Evolutionary conservation across 1,139 yeast species (phyloP), one percentile per base, ranked within the genome.

Genomic region (Yamadazyma aaseri): DNA sequence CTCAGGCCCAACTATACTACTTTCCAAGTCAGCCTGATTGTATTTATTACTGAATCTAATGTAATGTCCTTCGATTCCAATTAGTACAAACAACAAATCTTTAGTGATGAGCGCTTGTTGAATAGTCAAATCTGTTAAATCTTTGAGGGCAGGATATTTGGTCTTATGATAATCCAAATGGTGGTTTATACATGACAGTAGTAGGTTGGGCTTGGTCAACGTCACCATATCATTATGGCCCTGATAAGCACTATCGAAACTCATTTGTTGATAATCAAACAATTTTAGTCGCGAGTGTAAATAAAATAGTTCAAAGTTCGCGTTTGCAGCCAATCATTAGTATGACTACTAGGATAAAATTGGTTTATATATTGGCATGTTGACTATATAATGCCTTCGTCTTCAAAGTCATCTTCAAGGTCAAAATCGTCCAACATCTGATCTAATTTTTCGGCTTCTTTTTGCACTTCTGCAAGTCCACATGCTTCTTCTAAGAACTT

Each of bases 31-130:
- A 0, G 42, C 34, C 0, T 78, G 76, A 48, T 80, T 76, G 48
- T 75, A 86, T 18, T 69, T 65, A 33, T 78, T 85, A 28, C 81
- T 71, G 51, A 75, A 86, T 29, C 90, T 65, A 17, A 92, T 77
- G 47, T 83, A 87, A 22, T 70, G 68, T 0, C 97, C 97, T 54
- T 89, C 96, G 28, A 76, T 63, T 1, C 97, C 97, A 32, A 81
- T 49, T 17, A 92, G 58, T 2, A 85, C 80, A 46, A 72, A 75
- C 14, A 87, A 50, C 10, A 89, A 55, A 53, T 92, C 98, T 40
- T 76, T 73, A 20, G 85, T 68, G 1, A 90, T 71, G 13, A 82
- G 65, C 0, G 84, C 81, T 51, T 87, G 96, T 53, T 87, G 96
- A 3, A 71, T 60, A 34, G 72, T 55, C 15, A 67, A 59, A 41